A percentile compares a stretch with the other conserved stretches of the same genome.
These are phyloP conservation scores for Ensete ventricosum DNA, from an alignment of 176 grass and related monocot genomes.

Conservation along the genomic window DNA sequence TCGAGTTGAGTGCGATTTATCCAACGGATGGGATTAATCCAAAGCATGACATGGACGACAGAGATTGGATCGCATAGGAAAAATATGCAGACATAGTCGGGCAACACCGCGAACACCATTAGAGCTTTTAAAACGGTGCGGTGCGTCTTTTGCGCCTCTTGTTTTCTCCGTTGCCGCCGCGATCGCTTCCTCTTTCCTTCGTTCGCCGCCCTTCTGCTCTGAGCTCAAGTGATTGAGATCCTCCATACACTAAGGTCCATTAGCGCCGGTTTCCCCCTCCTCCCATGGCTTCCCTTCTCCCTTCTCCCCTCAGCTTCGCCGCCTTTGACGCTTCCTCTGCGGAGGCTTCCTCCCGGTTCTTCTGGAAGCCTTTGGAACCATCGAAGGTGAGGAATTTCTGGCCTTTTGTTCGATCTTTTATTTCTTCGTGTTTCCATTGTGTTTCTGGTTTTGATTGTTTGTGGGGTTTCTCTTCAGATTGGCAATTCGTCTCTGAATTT, in stretches of 20 bases:
- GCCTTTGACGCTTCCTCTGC: constrained; percentile 3
- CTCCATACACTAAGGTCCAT: not conserved
- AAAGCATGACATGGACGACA: too few species aligned
- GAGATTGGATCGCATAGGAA: too few species aligned
- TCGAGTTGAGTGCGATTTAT: too few species aligned
- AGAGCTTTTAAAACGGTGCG: too few species aligned
- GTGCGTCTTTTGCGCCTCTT: not conserved
- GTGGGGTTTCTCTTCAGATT: constrained; percentile 2
- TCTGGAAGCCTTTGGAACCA: not conserved
- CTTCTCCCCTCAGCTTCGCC: constrained; percentile 20
- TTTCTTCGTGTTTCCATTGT: not conserved
- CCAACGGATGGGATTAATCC: too few species aligned
- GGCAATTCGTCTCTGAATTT: not conserved
- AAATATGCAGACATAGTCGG: too few species aligned
- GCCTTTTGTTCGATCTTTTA: not conserved
- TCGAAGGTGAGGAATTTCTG: constrained; percentile 13
- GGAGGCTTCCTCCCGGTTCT: not conserved
- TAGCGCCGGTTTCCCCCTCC: constrained; percentile 9
- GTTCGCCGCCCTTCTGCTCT: not conserved
- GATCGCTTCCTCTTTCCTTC: not conserved
- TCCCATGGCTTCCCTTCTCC: constrained; percentile 41
- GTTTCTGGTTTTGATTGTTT: not conserved
- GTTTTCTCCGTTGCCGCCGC: not conserved
- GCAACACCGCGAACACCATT: too few species aligned
- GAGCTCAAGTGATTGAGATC: constrained; percentile 40